Conservation (phyloP, 2,329 filamentous ascomycete genomes). For the Xylaria sp. region DNA sequence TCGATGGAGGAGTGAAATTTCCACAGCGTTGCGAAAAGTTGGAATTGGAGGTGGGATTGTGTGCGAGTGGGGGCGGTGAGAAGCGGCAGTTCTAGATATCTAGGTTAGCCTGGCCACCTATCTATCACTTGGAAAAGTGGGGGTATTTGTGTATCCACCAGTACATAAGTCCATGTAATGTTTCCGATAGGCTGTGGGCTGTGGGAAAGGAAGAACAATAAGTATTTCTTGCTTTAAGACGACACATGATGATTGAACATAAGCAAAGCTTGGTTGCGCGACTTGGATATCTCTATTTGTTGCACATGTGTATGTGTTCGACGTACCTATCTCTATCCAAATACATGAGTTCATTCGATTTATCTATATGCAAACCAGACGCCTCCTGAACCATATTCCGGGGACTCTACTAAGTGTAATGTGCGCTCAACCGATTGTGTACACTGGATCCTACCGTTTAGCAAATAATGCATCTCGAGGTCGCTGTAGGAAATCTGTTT, state of each 20-base stretch:
- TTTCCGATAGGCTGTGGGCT: no score
- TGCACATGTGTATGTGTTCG: background rate
- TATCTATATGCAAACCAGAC: conserved; percentile 34
- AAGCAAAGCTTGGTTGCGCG: background rate
- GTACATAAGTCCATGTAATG: no score
- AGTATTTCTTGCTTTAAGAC: background rate
- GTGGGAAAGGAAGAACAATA: background rate
- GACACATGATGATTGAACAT: background rate
- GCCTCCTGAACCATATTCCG: conserved; percentile 15
- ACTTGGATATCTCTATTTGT: background rate
- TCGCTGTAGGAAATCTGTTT: conserved; percentile 10
- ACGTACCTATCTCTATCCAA: conserved; percentile 12
- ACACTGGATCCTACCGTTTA: conserved; percentile 31
- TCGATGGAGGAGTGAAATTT: conserved; percentile 38
- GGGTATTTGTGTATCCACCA: background rate
- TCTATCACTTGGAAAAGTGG: background rate
- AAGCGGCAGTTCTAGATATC: conserved; percentile 52
- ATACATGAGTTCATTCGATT: conserved; percentile 9
- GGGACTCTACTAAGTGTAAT: conserved; percentile 20
- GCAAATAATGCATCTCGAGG: conserved; percentile 25
- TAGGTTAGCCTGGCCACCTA: background rate
- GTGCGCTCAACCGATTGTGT: conserved; percentile 25
- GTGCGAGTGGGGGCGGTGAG: conserved; percentile 54
- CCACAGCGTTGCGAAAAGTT: conserved; percentile 29
- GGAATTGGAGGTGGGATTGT: conserved; percentile 41